Base-by-base conservation (phyloP, 2,329 filamentous ascomycete genomes). In the Akanthomyces dipterigenus region DNA sequence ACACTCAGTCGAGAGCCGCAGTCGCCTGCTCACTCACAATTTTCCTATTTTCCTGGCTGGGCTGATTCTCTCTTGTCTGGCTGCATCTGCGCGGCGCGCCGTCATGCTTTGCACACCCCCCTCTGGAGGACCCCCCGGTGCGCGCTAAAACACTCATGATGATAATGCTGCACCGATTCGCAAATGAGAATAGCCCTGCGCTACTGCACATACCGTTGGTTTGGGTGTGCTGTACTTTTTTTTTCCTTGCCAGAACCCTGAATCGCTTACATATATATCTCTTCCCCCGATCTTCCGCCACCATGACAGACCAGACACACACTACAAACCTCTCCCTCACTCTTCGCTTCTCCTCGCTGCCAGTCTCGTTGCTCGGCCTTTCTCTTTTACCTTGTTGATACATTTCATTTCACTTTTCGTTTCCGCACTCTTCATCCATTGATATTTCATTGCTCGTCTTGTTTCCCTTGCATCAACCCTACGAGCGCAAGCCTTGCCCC, bases 1-100 rank as follows among this genome's bases (percentile, higher is more conserved):
- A 83, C 83, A 84, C 82, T 82, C 76, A 82, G 70, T 67, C 65
- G 80, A 86, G 83, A 86, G 84, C 84, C 84, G 84, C 84, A 87
- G 45, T 84, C 77, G 79, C 38, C 75, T 74, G 81, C 81, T 78
- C 84, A 82, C 81, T 78, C 84, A 82, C 81, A 80, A 83, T 79
- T 83, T 48, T 67, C 70, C 67, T 24, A n/a, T 48, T 58, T 50
- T 22, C 48, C 56, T 60, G n/a, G 38, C 56, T 20, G 48, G 24
- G 38, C 46, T 60, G 22, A 36, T 58, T 58, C 34, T 49, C 34
- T 57, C 43, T 51, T 46, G 26, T n/a, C 48, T 49, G 55, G 46
- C 42, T 49, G 51, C 53, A 62, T 62, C 36, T 61, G 45, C 28
- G 51, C 49, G n/a, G 14, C 43, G 48, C 43, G 11, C 20, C 42